Conservation (phyloP, 768 basidiomycete genomes). For the Suillus subluteus region DNA sequence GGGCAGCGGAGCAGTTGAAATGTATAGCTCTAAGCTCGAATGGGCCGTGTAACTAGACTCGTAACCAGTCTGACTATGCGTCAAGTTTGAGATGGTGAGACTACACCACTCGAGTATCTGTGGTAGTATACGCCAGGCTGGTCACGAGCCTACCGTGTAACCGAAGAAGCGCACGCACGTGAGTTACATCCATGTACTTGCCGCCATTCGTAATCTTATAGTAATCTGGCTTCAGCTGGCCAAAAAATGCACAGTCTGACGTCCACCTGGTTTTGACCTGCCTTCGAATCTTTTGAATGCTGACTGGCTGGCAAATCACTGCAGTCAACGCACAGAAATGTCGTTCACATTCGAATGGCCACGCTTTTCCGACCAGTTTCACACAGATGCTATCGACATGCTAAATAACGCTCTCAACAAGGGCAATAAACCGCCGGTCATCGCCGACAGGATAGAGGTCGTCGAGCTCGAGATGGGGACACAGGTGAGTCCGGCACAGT, state of each 20-base stretch:
- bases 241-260: slow-evolving; percentile 12
- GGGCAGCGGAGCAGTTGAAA: no score
- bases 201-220: no score
- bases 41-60: no score
- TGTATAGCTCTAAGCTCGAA: no score
- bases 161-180: no score
- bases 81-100: no score
- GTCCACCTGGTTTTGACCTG: neutral
- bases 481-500: slow-evolving; percentile 58
- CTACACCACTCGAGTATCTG: no score
- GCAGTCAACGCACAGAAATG: slow-evolving; percentile 45
- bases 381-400: slow-evolving; percentile 95
- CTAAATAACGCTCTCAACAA: slow-evolving; percentile 96
- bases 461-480: slow-evolving; percentile 99
- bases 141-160: no score
- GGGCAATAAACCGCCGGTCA: slow-evolving; percentile 96
- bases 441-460: slow-evolving; percentile 96
- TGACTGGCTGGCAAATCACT: neutral
- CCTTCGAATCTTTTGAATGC: neutral
- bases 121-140: no score
- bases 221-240: no score
- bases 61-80: no score
- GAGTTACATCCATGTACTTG: no score
- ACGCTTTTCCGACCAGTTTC: slow-evolving; percentile 94
- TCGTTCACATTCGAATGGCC: slow-evolving; percentile 97